Conservation (phyloP, 176 grass and related monocot species). For the Puya raimondii region DNA sequence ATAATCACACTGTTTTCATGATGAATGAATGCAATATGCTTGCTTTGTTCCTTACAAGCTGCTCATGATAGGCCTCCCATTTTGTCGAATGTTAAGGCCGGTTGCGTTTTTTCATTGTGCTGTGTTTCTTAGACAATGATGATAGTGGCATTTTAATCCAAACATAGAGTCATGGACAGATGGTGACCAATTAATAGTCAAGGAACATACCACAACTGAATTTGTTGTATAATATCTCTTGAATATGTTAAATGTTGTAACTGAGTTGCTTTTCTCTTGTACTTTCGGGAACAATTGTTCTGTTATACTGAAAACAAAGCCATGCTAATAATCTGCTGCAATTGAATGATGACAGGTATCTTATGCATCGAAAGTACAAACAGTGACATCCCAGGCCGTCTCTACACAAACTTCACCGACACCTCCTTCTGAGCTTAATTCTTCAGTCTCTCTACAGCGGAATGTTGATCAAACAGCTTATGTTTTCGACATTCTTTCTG, state of each 20-base stretch:
- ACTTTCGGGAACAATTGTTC: not conserved
- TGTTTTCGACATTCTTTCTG: slow-evolving; percentile 25
- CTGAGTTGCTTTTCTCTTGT: not conserved
- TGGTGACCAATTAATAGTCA: no score
- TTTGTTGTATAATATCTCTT: not conserved
- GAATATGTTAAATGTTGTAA: not conserved
- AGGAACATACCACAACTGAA: no score
- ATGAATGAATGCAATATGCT: no score
- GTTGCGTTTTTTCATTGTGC: no score
- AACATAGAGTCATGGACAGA: no score
- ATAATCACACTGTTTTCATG: no score
- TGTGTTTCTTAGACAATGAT: no score
- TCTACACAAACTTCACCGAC: slow-evolving; percentile 12
- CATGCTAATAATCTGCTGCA: not conserved
- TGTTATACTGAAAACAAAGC: not conserved
- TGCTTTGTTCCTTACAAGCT: no score
- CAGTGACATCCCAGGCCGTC: slow-evolving; percentile 1
- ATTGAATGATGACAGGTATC: slow-evolving; percentile 26
- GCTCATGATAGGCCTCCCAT: no score
- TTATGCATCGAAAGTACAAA: slow-evolving; percentile 26
- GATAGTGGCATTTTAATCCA: no score
- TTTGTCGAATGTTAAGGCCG: no score
- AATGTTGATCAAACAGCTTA: slow-evolving; percentile 23
- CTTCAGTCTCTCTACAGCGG: slow-evolving; percentile 2
- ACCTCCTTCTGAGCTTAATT: slow-evolving; percentile 19